Evolutionary conservation across 805 yeast genomes (phyloP), one percentile per base, ranked within the genome.

Genomic region (Cyberlindnera petersonii): DNA sequence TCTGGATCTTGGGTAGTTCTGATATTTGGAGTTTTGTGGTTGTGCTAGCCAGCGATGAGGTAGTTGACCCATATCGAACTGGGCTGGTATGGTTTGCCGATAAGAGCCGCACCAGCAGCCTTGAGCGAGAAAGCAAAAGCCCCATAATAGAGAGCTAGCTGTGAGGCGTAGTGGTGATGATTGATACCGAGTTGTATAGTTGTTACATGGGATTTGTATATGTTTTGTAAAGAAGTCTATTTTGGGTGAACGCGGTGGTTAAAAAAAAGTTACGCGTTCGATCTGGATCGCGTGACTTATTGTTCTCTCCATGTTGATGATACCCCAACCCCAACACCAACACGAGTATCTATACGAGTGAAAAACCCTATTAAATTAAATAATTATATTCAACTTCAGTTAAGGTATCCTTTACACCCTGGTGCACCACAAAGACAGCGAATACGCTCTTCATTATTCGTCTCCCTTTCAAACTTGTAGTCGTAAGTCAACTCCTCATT

Each of bases 361-460:
- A 5, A 7, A 5, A 15, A 5, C 5, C 5, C 28, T 21, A 5
- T 28, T 28, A 10, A 14, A n/a, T 26, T 26, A 26, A 14, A n/a
- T 6, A 26, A 29, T 9, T 23, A 23, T 14, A 9, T 15, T 9
- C 19, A n/a, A 35, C 10, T 19, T 46, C 56, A 89, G 58, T 91
- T 91, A 52, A 91, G 69, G 56, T 76, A 91, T 0, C 97, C 98
- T 60, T 88, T 88, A 64, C 99, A 93, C 0, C 85, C 88, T 0
- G 88, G 79, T 1, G 97, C 89, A 4, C 99, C 99, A 71, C 99
- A 93, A 11, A 87, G 70, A 67, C 99, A 93, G 10, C 86, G 78
- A 44, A 89, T 81, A 47, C 96, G 69, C 56, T 87, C 96, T 31
- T 77, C 88, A 44, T 86, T 94, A 50, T 86, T 86, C 6, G 83